Evolutionary conservation across 768 basidiomycete species (phyloP), one percentile per base, ranked within the genome.

Genomic region (Macrocybe gigantea): DNA sequence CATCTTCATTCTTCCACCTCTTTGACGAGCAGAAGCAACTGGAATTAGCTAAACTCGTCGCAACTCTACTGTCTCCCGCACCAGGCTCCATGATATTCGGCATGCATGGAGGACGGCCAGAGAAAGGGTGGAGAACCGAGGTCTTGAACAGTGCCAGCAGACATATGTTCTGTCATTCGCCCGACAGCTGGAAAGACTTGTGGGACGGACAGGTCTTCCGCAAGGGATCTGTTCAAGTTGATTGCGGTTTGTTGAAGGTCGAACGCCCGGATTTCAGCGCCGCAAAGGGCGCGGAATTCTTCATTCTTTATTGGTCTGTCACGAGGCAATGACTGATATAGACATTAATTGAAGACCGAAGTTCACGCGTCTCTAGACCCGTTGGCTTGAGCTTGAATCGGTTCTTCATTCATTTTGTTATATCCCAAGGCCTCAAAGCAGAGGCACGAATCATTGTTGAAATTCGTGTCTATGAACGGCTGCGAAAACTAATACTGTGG

Each of bases 141-240:
- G 53, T 14, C 6, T 6, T 44, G 14, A 47, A 47, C 36, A 41
- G 44, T 22, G 42, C 51, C 15, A 46, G 54, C 14, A 50, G 52
- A 13, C 40, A 47, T 41, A 61, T 65, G 60, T 67, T 66, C 48
- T 68, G 65, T 36, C 64, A 69, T 45, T 65, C 62, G 15, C 61
- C 64, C 4, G 58, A 65, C 22, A 57, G 60, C 2, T 68, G 64
- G 60, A 48, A 47, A 9, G 57, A 50, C 8, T 44, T 66, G 32
- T 69, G 68, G 63, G 57, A 56, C 38, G 62, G 63, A 22, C 41
- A 55, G 47, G 55, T 67, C 34, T 72, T 72, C 34, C 45, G 51
- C 30, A 50, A 55, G 9, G 60, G 61, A 22, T 57, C 48, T 1
- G 56, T 69, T 13, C 55, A 52, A 44, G 55, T 64, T 6, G 53